Percentiles rank a stretch among this genome's conserved stretches.
phyloP scores from a whole-genome alignment of 257 asterid species.

The Fraxinus cuspidata region DNA sequence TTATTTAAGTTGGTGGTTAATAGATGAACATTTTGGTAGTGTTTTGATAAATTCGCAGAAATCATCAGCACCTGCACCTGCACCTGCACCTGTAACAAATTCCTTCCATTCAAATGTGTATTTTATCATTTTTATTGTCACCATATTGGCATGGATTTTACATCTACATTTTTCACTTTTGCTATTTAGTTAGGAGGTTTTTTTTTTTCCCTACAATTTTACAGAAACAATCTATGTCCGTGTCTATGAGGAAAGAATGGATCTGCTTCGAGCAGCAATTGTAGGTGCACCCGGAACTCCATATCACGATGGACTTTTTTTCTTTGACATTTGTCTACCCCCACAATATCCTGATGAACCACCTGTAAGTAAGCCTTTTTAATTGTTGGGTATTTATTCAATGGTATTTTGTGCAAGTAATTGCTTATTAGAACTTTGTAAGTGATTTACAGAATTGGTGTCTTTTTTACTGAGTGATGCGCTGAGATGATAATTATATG shows the following conservation, averaged over 20 bases:
- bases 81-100: background rate
- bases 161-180: slow-evolving; percentile 9
- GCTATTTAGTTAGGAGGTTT: background rate
- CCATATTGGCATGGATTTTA: background rate
- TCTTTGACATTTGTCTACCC: slow-evolving; percentile 83
- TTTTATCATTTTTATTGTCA: background rate
- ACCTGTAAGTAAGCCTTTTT: slow-evolving; percentile 60
- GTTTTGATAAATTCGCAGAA: background rate
- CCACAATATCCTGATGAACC: slow-evolving; percentile 85
- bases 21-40: background rate
- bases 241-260: slow-evolving; percentile 76
- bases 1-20: background rate
- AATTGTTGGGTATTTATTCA: background rate
- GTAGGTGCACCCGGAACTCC: slow-evolving; percentile 89
- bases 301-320: slow-evolving; percentile 87
- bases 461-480: background rate
- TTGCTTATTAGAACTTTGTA: background rate
- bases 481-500: background rate
- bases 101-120: background rate
- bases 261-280: slow-evolving; percentile 78
- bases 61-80: background rate
- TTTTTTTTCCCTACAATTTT: background rate
- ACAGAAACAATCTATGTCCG: slow-evolving; percentile 81
- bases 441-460: background rate
- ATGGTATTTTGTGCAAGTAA: background rate